phyloP scores from a whole-genome alignment of 441 rosid species.

The Populus hybrid region DNA sequence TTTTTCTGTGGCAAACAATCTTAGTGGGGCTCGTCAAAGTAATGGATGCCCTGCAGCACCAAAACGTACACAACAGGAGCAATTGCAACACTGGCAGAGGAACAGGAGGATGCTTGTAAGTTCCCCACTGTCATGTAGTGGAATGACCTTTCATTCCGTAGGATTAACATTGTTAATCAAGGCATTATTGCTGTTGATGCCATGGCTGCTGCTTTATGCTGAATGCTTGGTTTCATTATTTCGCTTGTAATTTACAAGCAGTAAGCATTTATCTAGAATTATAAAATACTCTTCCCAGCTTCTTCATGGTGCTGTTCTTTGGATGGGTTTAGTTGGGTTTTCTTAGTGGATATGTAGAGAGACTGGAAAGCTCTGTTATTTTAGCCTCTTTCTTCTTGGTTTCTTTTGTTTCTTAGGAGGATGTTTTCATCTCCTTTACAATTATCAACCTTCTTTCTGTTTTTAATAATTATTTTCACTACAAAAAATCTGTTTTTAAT shows the following conservation, averaged over 20 bases:
- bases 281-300: background rate
- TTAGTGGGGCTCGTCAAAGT: conserved; percentile 89
- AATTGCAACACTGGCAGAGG: conserved; percentile 92
- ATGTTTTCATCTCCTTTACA: background rate
- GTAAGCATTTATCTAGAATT: background rate
- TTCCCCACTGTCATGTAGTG: conserved; percentile 22
- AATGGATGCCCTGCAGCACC: conserved; percentile 89
- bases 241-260: background rate
- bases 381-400: background rate
- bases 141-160: conserved; percentile 2
- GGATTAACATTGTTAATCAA: conserved; percentile 2
- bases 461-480: background rate
- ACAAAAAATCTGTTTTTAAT: background rate
- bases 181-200: background rate
- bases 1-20: conserved; percentile 55
- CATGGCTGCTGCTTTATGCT: background rate
- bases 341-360: background rate
- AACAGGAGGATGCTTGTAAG: conserved; percentile 94
- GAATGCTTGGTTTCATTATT: background rate
- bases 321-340: background rate
- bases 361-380: background rate
- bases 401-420: background rate
- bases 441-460: background rate
- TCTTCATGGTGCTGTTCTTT: background rate
- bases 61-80: conserved; percentile 87